Conservation (phyloP, 805 yeast genomes). For the Schwanniomyces sp. region DNA sequence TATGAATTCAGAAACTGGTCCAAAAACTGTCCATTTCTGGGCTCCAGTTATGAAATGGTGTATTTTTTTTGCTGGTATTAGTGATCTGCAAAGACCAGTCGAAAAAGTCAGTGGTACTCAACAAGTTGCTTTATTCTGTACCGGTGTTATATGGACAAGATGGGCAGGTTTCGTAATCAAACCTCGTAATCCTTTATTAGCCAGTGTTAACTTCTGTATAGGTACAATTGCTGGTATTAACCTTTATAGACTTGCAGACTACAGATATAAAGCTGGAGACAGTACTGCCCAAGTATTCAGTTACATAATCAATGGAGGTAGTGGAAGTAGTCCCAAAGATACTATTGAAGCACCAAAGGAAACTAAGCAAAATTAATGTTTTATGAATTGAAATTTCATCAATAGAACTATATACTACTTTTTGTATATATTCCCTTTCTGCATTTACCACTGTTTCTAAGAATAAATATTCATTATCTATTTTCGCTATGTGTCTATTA, state of each 20-base stretch:
- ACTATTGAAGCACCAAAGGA: neutral
- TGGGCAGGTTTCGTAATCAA: constrained; percentile 90
- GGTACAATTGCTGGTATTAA: constrained; percentile 90
- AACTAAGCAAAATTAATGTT: neutral
- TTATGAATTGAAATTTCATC: neutral
- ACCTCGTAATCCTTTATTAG: constrained; percentile 84
- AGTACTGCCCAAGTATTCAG: constrained; percentile 51
- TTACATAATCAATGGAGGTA: constrained; percentile 57
- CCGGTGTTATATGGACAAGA: constrained; percentile 96
- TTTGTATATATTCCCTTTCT: neutral
- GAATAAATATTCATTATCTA: constrained; percentile 3
- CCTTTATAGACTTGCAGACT: constrained; percentile 65
- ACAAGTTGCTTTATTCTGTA: constrained; percentile 80
- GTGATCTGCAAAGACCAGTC: constrained; percentile 86
- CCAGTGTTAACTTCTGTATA: constrained; percentile 90
- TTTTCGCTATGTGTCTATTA: constrained; percentile 6
- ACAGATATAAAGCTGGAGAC: constrained; percentile 68
- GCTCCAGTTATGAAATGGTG: constrained; percentile 73
- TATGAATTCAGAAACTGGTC: constrained; percentile 88
- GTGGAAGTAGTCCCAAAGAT: constrained; percentile 4
- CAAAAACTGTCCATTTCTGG: constrained; percentile 98
- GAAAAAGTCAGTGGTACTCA: constrained; percentile 90
- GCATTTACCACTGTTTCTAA: neutral
- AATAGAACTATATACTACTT: neutral
- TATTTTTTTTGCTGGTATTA: constrained; percentile 86